A percentile compares a stretch with the other conserved stretches of the same genome.
Evolutionary conservation across 106 monocot genomes (phyloP).

Genomic region (Hemerocallis citrina): DNA sequence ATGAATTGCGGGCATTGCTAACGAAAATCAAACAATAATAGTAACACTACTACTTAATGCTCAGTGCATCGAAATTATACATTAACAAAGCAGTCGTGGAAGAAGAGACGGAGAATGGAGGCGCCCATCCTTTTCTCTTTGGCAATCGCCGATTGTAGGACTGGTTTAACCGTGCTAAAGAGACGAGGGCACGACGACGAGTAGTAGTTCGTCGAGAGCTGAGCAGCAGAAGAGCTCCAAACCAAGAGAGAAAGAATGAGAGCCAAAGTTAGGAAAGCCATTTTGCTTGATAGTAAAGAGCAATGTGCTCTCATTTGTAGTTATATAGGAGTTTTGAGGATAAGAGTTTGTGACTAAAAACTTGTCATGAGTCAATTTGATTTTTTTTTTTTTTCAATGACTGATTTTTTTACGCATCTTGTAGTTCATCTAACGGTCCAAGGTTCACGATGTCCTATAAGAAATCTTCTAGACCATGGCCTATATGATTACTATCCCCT

Average conservation of each 20-base stretch:
- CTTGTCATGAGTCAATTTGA: no score
- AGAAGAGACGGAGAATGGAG: constrained; percentile 40
- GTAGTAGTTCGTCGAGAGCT: constrained; percentile 28
- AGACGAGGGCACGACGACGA: constrained; percentile 20
- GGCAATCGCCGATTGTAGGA: constrained; percentile 19
- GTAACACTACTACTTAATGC: background rate
- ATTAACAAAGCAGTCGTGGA: constrained; percentile 55
- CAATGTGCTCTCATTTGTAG: no score
- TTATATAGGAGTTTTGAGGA: no score
- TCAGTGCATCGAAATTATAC: background rate
- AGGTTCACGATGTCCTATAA: no score
- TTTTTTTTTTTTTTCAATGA: no score
- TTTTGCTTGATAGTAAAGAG: no score
- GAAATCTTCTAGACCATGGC: no score
- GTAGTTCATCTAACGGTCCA: no score
- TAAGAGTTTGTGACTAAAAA: no score
- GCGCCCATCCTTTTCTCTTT: constrained; percentile 38
- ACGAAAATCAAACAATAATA: background rate
- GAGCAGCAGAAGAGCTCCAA: constrained; percentile 2
- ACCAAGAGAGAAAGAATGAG: background rate
- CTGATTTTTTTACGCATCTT: no score
- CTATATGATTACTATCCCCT: no score
- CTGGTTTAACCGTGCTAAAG: constrained; percentile 14
- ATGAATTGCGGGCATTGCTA: background rate
- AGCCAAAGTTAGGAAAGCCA: constrained; percentile 6